These are phyloP conservation scores for Xerocomus amazonicus DNA, from an alignment of 1,284 basidiomycete species.

Conservation along the genomic window DNA sequence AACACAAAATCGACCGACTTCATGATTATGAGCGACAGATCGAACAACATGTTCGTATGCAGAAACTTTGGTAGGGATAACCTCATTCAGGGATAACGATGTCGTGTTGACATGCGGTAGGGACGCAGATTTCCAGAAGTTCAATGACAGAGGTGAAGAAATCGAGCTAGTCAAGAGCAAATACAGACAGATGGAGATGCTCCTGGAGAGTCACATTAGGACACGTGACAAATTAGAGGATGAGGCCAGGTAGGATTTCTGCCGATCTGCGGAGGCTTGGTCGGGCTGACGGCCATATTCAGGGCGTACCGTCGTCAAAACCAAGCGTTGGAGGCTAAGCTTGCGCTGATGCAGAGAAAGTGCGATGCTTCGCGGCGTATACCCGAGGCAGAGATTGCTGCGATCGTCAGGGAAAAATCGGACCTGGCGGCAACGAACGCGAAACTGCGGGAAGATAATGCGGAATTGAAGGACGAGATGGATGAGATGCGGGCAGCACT, in stretches of 20 bases:
- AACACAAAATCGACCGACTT: constrained; percentile 69
- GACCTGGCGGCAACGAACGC: constrained; percentile 46
- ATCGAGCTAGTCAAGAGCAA: constrained; percentile 52
- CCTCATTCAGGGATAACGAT: neutral
- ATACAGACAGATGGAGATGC: constrained; percentile 61
- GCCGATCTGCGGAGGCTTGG: neutral
- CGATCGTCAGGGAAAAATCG: constrained; percentile 44
- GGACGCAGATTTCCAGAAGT: constrained; percentile 68
- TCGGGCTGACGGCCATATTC: constrained; percentile 11
- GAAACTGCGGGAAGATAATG: constrained; percentile 55
- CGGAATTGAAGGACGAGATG: constrained; percentile 55
- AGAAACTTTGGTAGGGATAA: constrained; percentile 61
- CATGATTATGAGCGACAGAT: constrained; percentile 72
- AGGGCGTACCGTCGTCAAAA: constrained; percentile 57
- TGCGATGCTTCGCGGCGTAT: constrained; percentile 35
- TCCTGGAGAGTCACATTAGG: constrained; percentile 53
- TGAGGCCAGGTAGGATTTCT: constrained; percentile 46
- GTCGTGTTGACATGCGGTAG: constrained; percentile 36
- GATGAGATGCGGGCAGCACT: constrained; percentile 71
- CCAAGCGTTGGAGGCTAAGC: constrained; percentile 53
- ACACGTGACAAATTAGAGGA: constrained; percentile 50
- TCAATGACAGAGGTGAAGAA: constrained; percentile 60
- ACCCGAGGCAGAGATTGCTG: constrained; percentile 39
- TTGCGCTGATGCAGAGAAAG: constrained; percentile 38
- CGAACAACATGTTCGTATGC: constrained; percentile 65